A percentile compares a stretch with the other conserved stretches of the same genome.
Evolutionary conservation across 441 rosid species (phyloP).

Genomic region (Geranium incanum): DNA sequence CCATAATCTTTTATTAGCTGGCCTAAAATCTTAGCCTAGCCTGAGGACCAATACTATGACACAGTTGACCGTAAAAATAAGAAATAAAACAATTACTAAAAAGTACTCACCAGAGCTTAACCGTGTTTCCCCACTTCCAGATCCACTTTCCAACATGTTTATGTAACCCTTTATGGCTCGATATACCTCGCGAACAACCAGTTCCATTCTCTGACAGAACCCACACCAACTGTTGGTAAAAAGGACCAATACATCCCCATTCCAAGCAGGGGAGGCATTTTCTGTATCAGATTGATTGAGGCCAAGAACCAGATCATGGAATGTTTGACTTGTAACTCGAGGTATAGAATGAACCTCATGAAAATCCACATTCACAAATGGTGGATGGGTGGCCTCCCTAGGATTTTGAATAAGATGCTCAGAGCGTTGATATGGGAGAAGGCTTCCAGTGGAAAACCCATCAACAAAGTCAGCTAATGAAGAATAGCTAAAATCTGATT

Average conservation of each 20-base stretch:
- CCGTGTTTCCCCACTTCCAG: slow-evolving; percentile 30
- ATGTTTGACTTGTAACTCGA: slow-evolving; percentile 45
- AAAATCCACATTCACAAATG: slow-evolving; percentile 74
- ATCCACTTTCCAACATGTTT: slow-evolving; percentile 35
- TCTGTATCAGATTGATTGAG: slow-evolving; percentile 39
- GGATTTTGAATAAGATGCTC: slow-evolving; percentile 39
- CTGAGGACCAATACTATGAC: background rate
- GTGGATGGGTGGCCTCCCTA: slow-evolving; percentile 50
- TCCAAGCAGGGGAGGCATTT: slow-evolving; percentile 33
- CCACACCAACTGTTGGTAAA: slow-evolving; percentile 88
- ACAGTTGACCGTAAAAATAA: slow-evolving; percentile 11
- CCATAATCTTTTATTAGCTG: background rate
- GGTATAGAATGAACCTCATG: slow-evolving; percentile 78
- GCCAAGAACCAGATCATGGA: slow-evolving; percentile 53
- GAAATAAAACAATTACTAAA: slow-evolving; percentile 3
- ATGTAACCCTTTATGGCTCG: slow-evolving; percentile 53
- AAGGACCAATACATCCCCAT: slow-evolving; percentile 79
- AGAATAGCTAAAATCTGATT: slow-evolving; percentile 36
- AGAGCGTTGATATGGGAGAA: slow-evolving; percentile 55
- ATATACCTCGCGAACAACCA: slow-evolving; percentile 76
- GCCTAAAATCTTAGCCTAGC: background rate
- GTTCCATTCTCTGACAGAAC: slow-evolving; percentile 93
- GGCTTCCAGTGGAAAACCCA: slow-evolving; percentile 53
- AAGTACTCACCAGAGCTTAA: slow-evolving; percentile 38
- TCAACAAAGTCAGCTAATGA: slow-evolving; percentile 47